phyloP scores from a whole-genome alignment of 192 early-diverging fungal genomes.

The Umbelopsis isabellina region DNA sequence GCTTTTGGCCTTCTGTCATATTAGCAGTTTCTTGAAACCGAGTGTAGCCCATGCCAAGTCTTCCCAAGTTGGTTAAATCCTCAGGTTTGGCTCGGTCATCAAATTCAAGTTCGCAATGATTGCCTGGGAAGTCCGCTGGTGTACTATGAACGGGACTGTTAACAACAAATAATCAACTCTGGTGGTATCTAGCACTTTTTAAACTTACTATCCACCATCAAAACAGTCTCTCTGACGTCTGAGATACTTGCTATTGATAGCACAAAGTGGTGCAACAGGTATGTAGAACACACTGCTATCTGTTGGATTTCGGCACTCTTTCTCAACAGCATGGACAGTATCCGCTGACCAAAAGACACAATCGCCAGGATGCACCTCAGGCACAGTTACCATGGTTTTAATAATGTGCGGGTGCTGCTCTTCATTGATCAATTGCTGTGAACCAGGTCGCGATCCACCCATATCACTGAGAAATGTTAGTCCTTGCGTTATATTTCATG shows the following conservation, averaged over 20 bases:
- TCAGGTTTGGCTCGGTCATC: slow-evolving; percentile 26
- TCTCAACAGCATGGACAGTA: slow-evolving; percentile 37
- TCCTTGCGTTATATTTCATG: no score
- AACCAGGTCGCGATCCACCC: slow-evolving; percentile 29
- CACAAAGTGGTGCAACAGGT: slow-evolving; percentile 33
- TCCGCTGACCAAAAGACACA: slow-evolving; percentile 40
- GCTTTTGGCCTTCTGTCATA: slow-evolving; percentile 9
- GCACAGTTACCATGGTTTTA: slow-evolving; percentile 31
- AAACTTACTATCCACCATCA: slow-evolving; percentile 30
- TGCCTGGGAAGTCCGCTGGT: slow-evolving; percentile 38
- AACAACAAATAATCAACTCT: background rate
- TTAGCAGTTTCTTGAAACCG: background rate
- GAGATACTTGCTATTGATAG: slow-evolving; percentile 28
- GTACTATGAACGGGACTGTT: slow-evolving; percentile 25
- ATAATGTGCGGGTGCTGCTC: slow-evolving; percentile 34
- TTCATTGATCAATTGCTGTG: slow-evolving; percentile 21
- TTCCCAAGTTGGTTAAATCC: slow-evolving; percentile 12
- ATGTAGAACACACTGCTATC: slow-evolving; percentile 41
- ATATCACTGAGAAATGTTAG: slow-evolving; percentile 19
- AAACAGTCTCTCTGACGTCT: slow-evolving; percentile 28
- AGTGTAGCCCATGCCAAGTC: slow-evolving; percentile 28
- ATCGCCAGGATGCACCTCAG: slow-evolving; percentile 34
- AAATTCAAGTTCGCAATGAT: slow-evolving; percentile 27
- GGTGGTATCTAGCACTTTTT: background rate
- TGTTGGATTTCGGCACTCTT: slow-evolving; percentile 12